Conservation (phyloP, 2,329 filamentous ascomycete genomes). For the Xylaria sp. region DNA sequence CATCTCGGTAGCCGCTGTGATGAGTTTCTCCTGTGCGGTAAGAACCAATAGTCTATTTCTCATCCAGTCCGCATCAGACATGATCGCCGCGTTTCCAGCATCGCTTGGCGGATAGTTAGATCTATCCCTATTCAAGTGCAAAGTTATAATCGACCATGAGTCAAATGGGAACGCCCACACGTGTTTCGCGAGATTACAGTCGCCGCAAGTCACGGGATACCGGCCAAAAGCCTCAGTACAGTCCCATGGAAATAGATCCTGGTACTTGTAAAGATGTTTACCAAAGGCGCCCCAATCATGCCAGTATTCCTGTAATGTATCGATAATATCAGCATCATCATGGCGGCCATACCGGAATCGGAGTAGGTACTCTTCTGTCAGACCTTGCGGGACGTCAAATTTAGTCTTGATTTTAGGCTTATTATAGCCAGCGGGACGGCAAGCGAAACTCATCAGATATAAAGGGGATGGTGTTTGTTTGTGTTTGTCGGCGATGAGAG, state of each 20-base stretch:
- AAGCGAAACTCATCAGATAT: constrained; percentile 23
- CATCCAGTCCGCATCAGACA: constrained; percentile 10
- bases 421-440: constrained; percentile 18
- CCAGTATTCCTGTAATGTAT: constrained; percentile 25
- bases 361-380: constrained; percentile 26
- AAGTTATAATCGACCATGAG: constrained; percentile 22
- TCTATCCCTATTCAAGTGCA: constrained; percentile 15
- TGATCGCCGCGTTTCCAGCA: not conserved
- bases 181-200: constrained; percentile 24
- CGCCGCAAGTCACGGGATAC: constrained; percentile 23
- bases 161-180: constrained; percentile 26
- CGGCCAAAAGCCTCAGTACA: constrained; percentile 24
- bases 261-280: constrained; percentile 18
- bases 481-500: constrained; percentile 6
- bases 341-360: constrained; percentile 24
- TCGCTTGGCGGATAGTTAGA: constrained; percentile 11
- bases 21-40: constrained; percentile 23
- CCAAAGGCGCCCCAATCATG: constrained; percentile 21
- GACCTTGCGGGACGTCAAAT: constrained; percentile 18
- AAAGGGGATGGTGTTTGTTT: not conserved
- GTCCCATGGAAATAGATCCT: constrained; percentile 25
- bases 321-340: constrained; percentile 24
- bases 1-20: constrained; percentile 17
- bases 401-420: constrained; percentile 25
- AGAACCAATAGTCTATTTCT: constrained; percentile 22